phyloP scores from a whole-genome alignment of 129 eudicot genomes.

The Mikania micrantha region DNA sequence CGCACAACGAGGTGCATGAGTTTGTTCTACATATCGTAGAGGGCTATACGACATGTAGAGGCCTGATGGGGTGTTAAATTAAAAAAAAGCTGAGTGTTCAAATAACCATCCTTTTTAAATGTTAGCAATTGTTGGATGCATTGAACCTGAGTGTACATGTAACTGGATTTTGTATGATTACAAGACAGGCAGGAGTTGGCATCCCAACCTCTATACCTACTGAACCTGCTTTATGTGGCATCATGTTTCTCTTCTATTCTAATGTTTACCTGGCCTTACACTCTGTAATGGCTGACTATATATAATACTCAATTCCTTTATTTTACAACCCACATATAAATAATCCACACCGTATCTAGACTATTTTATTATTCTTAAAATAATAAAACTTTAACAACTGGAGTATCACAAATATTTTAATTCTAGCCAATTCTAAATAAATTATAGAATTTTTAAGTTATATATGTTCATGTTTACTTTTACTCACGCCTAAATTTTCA shows the following conservation, averaged over 20 bases:
- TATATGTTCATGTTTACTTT: no score
- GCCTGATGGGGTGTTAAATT: no score
- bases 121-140: neutral
- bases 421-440: no score
- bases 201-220: slow-evolving; percentile 13
- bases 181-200: slow-evolving; percentile 19
- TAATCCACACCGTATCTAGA: neutral
- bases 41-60: no score
- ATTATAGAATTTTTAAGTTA: no score
- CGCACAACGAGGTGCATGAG: no score
- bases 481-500: no score
- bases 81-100: no score
- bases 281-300: slow-evolving; percentile 4
- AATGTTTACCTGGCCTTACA: neutral
- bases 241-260: neutral
- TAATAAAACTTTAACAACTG: neutral
- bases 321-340: neutral
- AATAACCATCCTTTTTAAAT: no score
- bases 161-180: slow-evolving; percentile 8
- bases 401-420: neutral
- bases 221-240: neutral
- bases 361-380: neutral
- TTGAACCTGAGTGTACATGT: slow-evolving; percentile 13
- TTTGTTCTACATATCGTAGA: no score
- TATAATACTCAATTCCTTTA: no score